These are phyloP conservation scores for Benincasa hispida DNA, from an alignment of 306 rosid species.

Conservation along the genomic window DNA sequence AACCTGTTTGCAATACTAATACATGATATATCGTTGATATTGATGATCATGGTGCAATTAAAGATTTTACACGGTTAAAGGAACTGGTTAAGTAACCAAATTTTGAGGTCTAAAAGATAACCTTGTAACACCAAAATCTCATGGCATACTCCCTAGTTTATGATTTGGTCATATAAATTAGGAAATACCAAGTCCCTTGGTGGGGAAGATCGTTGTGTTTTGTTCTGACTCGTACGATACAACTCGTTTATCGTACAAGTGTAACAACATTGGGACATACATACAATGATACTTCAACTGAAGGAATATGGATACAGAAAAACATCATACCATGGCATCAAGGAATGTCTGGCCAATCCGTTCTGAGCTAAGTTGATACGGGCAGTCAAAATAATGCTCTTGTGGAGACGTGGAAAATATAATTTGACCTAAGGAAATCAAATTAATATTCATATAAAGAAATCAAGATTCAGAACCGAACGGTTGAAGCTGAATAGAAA, in stretches of 20 bases:
- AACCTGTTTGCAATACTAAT: conserved; percentile 31
- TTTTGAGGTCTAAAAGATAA: background rate
- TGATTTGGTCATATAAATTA: background rate
- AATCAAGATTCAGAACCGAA: background rate
- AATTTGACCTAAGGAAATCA: conserved; percentile 32
- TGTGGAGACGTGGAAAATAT: conserved; percentile 72
- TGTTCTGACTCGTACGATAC: too few species aligned
- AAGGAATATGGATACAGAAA: background rate
- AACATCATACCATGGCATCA: conserved; percentile 55
- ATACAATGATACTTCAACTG: background rate
- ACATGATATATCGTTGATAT: background rate
- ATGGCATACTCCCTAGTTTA: background rate
- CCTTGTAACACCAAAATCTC: background rate
- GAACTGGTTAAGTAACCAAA: background rate
- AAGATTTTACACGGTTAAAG: background rate
- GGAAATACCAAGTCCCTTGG: background rate
- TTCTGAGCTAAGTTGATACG: conserved; percentile 81
- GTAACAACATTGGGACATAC: too few species aligned
- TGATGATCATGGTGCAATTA: background rate
- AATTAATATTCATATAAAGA: background rate
- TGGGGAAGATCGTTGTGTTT: background rate
- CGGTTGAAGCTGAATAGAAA: background rate
- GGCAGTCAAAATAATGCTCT: conserved; percentile 92
- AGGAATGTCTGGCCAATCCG: conserved; percentile 76
- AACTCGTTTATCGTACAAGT: too few species aligned